Base-by-base conservation (phyloP, 2,329 filamentous ascomycete genomes). In the Dendryphion nanum region DNA sequence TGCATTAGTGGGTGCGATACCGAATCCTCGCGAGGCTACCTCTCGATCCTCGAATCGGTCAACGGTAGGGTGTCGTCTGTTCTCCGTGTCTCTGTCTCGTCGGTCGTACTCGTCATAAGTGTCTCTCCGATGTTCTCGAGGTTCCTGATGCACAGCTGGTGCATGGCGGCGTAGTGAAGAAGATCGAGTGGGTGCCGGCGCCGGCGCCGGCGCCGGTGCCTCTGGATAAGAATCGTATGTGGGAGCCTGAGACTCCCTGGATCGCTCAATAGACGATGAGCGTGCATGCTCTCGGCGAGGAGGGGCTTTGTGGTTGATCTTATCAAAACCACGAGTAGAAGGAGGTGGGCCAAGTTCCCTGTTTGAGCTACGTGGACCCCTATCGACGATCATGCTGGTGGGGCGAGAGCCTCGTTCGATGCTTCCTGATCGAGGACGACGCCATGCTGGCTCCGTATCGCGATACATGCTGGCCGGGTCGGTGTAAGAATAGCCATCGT, bases 301-400 rank as follows among this genome's bases (percentile, higher is more conserved):
- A 10, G 45, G 42, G 17, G 59, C 37, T 35, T 42, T 47, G 24
- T 38, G 48, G 49, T 78, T 78, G 46, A 86, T 78, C 64, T 80
- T 85, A 51, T 88, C 85, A 47, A 89, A 80, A 0, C 82, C 85
- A 50, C 83, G 74, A 3, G 81, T 86, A 4, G 82, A 79, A 4
- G 83, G 83, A 7, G 86, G 85, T 2, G 84, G 85, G 13, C 61
- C 61, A 2, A 63, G 53, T 33, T 65, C 64, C 21, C 63, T 57
- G 14, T 51, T 44, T n/a, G 61, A 68, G 32, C 32, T 64, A 50
- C 59, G 67, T 14, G 51, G 52, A 34, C 42, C 61, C 30, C 49
- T 64, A 21, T 68, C 65, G 26, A 68, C 48, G 6, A 72, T 51
- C 57, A 74, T 60, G 54, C 71, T 74, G 28, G 59, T 58, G 10